Conservation (phyloP, 192 early-diverging fungal species). For the Pecoramyces ruminantium region DNA sequence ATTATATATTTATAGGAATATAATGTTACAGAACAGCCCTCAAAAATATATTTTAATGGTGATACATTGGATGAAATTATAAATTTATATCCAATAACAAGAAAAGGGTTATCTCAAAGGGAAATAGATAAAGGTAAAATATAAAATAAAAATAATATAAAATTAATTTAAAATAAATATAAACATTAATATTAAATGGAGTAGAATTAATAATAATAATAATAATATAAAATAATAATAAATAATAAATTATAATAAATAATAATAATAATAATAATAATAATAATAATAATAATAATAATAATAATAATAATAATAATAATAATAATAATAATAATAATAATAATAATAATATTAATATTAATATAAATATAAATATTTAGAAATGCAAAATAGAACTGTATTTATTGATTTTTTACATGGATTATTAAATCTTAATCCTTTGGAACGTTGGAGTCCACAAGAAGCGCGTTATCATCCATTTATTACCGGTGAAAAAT, state of each 20-base stretch:
- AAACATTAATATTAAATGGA: too few relatives aligned
- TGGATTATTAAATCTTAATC: slow-evolving; percentile 80
- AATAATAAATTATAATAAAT: neutral
- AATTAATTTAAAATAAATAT: too few relatives aligned
- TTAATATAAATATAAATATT: slow-evolving; percentile 5
- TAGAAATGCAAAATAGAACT: slow-evolving; percentile 53
- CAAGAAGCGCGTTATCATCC: slow-evolving; percentile 87
- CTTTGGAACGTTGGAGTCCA: slow-evolving; percentile 85
- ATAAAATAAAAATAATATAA: neutral
- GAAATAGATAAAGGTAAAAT: slow-evolving; percentile 58
- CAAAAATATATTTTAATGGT: slow-evolving; percentile 81
- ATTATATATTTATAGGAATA: too few relatives aligned
- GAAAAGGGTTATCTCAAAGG: slow-evolving; percentile 32
- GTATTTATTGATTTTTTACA: slow-evolving; percentile 83
- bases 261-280: neutral
- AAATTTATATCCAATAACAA: slow-evolving; percentile 58
- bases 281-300: neutral
- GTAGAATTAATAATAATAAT: too few relatives aligned
- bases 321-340: neutral
- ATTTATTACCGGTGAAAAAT: slow-evolving; percentile 81
- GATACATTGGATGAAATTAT: slow-evolving; percentile 76
- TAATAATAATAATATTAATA: neutral
- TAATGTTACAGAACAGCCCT: slow-evolving; percentile 70
- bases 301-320: neutral
- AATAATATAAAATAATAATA: slow-evolving; percentile 1